Percentiles rank a stretch among this genome's conserved stretches.
These are phyloP conservation scores for Xylaria sp. DNA, from an alignment of 2,329 filamentous ascomycete genomes.

Conservation along the genomic window DNA sequence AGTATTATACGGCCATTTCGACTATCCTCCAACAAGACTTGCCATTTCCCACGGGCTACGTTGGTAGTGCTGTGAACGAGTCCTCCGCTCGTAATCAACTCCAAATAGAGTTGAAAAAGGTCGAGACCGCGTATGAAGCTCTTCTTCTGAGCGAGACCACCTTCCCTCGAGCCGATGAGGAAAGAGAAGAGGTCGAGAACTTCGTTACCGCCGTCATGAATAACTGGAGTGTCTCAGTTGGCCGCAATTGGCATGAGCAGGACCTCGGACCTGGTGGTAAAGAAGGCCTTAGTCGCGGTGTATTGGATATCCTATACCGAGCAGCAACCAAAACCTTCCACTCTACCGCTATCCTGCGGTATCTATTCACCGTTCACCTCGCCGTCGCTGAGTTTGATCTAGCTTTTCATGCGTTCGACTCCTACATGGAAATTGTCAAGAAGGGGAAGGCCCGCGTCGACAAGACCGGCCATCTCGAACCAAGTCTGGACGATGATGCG, in stretches of 20 bases:
- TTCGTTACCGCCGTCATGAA: constrained; percentile 80
- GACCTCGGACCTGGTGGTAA: constrained; percentile 85
- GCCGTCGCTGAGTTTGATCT: constrained; percentile 90
- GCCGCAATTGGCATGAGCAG: constrained; percentile 77
- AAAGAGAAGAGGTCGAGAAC: constrained; percentile 77
- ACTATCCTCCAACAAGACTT: constrained; percentile 72
- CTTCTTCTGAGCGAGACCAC: constrained; percentile 77
- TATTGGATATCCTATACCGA: constrained; percentile 87
- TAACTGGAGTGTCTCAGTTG: constrained; percentile 86
- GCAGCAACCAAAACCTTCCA: constrained; percentile 94
- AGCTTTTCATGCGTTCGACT: constrained; percentile 87
- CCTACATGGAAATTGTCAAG: constrained; percentile 86
- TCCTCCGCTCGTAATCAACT: constrained; percentile 67
- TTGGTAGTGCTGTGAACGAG: constrained; percentile 50
- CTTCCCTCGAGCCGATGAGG: constrained; percentile 84
- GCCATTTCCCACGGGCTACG: constrained; percentile 60
- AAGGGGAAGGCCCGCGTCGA: constrained; percentile 83
- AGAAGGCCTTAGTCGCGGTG: constrained; percentile 72
- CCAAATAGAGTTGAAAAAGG: constrained; percentile 75
- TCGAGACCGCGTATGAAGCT: constrained; percentile 80
- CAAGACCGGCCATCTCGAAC: constrained; percentile 74
- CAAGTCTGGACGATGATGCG: constrained; percentile 77
- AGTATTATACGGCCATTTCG: constrained; percentile 83
- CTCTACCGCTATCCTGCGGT: constrained; percentile 84
- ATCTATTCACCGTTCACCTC: constrained; percentile 86